Percentiles rank a stretch among this genome's conserved stretches.
phyloP scores from a whole-genome alignment of 768 basidiomycete genomes.

The Tricholoma furcatifolium region DNA sequence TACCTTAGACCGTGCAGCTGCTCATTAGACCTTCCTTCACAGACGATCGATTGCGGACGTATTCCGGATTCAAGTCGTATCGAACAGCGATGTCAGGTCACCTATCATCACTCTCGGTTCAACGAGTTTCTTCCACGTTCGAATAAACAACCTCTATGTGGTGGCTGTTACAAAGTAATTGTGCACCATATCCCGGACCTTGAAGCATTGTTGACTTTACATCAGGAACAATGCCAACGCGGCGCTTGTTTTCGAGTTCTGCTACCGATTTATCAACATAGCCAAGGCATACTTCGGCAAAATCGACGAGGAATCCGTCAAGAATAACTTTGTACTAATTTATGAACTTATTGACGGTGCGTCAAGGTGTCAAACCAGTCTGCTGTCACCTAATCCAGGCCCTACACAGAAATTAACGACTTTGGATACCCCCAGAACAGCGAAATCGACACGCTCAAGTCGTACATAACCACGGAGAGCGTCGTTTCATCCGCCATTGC shows the following conservation, averaged over 20 bases:
- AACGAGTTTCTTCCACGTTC: conserved; percentile 98
- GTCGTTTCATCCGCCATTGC: conserved; percentile 85
- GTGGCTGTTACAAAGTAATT: conserved; percentile 89
- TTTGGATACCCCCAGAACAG: conserved; percentile 99
- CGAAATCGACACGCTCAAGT: conserved; percentile 95
- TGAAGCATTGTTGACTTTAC: conserved; percentile 1
- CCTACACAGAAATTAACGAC: conserved; percentile 85
- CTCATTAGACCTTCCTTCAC: conserved; percentile 6
- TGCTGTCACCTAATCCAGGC: conserved; percentile 5
- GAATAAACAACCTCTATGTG: conserved; percentile 93
- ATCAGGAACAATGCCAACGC: conserved; percentile 93
- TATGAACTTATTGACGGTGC: conserved; percentile 97
- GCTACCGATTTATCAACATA: conserved; percentile 94
- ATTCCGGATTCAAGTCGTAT: conserved; percentile 98
- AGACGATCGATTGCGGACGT: conserved; percentile 97
- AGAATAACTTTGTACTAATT: conserved; percentile 98
- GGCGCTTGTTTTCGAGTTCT: conserved; percentile 96
- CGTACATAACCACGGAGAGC: conserved; percentile 97
- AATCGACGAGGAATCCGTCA: conserved; percentile 95
- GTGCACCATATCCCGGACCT: conserved; percentile 32
- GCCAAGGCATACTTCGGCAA: conserved; percentile 97
- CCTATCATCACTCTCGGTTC: conserved; percentile 98
- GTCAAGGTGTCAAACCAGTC: conserved; percentile 18
- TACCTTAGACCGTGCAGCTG: neutral
- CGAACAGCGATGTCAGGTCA: conserved; percentile 94